Base-by-base conservation (phyloP, 768 basidiomycete genomes). In the Auriscalpium vulgare region DNA sequence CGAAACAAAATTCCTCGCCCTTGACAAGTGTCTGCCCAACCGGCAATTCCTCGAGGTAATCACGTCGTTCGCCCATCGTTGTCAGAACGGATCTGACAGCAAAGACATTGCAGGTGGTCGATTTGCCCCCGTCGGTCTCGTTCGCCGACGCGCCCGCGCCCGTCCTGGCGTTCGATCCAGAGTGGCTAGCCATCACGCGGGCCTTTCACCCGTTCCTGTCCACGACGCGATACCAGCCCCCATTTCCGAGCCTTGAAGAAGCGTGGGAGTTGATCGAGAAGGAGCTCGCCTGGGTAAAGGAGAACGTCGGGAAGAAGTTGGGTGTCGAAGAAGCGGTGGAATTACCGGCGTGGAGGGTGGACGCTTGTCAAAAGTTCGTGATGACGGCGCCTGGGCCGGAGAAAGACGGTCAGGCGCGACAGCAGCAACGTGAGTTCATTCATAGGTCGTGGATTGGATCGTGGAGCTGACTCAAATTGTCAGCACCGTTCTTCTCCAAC, bases 181-280 rank as follows among this genome's bases (percentile, higher is more conserved):
- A 92, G 67, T 99, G 97, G 97, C 82, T 98, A 48, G 94, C 93
- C 0, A 92, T 99, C 64, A 84, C 84, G 5, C 87, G 90, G 8
- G 92, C 91, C 0, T 88, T 95, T 61, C 82, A 92, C 58, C 84
- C 86, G 0, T 87, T 79, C 71, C 78, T 97, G 59, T 85, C 88
- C 3, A 77, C 78, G 6, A 62, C 67, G 4, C 73, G 65, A 8
- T 62, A 64, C 0, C 87, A 87, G 59, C 67, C 67, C 0, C 62
- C 74, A 0, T 85, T 91, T 62, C 93, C 94, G 0, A 75, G 78
- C 0, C 77, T 80, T 50, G 69, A 71, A 0, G 68, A 79, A 0
- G 72, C 74, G 9, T 72, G 79, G 17, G 74, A 68, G 2, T 73
- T 84, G 47, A 80, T 97, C 29, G 68, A 71, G 1, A 72, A 76